Evolutionary conservation across 805 yeast species (phyloP).

Genomic region (Ogataea paraovalis): DNA sequence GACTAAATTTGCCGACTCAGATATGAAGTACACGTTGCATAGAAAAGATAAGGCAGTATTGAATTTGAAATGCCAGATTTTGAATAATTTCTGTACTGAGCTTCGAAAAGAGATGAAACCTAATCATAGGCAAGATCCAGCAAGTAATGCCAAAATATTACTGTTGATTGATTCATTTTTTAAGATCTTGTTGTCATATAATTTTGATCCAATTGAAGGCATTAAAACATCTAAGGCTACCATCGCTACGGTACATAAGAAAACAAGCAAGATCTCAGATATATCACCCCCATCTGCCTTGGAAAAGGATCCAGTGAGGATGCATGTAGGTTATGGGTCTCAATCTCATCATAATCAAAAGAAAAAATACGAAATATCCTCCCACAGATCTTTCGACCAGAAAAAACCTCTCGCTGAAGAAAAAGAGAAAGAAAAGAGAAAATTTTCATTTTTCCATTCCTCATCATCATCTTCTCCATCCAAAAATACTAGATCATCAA

Average conservation of each 20-base stretch:
- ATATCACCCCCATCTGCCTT: not conserved
- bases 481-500: not conserved
- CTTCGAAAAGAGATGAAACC: not conserved
- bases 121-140: not conserved
- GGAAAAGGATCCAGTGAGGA: not conserved
- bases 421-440: slow-evolving; percentile 1
- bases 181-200: slow-evolving; percentile 4
- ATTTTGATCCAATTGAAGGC: not conserved
- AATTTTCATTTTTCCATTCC: slow-evolving; percentile 3
- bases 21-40: slow-evolving; percentile 2
- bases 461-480: not conserved
- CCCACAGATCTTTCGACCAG: not conserved
- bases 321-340: not conserved
- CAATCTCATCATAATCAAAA: not conserved
- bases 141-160: slow-evolving; percentile 1
- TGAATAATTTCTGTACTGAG: slow-evolving; percentile 4
- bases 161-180: slow-evolving; percentile 5
- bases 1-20: slow-evolving; percentile 1
- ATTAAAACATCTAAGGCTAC: not conserved
- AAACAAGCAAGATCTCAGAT: not conserved
- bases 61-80: slow-evolving; percentile 1
- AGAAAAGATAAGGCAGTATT: not conserved
- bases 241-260: no score
- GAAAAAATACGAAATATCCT: not conserved
- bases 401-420: not conserved